Base-by-base conservation (phyloP, 2,329 filamentous ascomycete genomes). In the Colletotrichum tanaceti region DNA sequence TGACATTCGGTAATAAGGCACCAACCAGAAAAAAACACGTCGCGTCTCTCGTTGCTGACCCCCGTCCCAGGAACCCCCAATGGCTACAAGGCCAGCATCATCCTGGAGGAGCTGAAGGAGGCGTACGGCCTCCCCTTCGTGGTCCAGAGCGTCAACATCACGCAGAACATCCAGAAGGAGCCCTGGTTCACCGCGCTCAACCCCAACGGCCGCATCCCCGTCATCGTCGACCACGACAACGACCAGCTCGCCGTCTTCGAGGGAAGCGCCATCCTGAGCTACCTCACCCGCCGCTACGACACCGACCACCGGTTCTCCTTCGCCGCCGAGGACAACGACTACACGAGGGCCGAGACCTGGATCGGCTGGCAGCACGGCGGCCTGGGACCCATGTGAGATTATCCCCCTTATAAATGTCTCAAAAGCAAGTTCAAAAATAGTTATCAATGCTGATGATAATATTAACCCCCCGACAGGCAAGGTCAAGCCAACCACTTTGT, bases 401-500 rank as follows among this genome's bases (percentile, higher is more conserved):
- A n/a, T n/a, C n/a, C n/a, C n/a, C n/a, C n/a, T n/a, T n/a, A n/a
- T n/a, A n/a, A n/a, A n/a, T n/a, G n/a, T n/a, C n/a, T n/a, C n/a
- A n/a, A n/a, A n/a, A n/a, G n/a, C n/a, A n/a, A n/a, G n/a, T n/a
- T n/a, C n/a, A n/a, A n/a, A n/a, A n/a, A n/a, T n/a, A n/a, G n/a
- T n/a, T n/a, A n/a, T n/a, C n/a, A 10, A 63, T 9, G 50, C 13
- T 28, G 22, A 16, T n/a, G 35, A 5, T 44, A 10, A 14, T 13
- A 38, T 44, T 2, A 59, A 77, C 78, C 1, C 39, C 1, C 18
- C 16, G 13, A n/a, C 20, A 90, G 89, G 87, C 91, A 93, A 77
- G 91, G 89, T 28, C 91, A 94, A 77, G 89, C 90, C 67, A 90
- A 91, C 78, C 91, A 94, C 80, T 94, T 94, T 81, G 77, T 83